Base-by-base conservation (phyloP, 75 land plant genomes). In the Selaginella tamariscina region DNA sequence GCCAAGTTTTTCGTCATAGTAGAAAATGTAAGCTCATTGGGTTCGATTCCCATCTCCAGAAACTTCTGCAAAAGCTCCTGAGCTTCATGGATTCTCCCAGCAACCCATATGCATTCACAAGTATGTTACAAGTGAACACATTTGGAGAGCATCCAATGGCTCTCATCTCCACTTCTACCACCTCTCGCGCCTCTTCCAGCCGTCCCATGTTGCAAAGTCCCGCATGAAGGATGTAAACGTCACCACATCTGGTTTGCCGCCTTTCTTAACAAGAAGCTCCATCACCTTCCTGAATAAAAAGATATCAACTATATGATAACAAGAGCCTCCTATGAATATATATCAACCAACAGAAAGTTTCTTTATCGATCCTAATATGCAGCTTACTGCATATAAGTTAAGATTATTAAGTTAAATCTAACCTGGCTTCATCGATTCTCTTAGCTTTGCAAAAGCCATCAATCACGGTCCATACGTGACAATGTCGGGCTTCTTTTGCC, bases 21-120 rank as follows among this genome's bases (percentile, higher is more conserved):
- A 5, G 49, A 39, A 15, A 39, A 59, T 5, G 62, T 59, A n/a
- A 5, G 27, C 8, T 8, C 2, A n/a, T 59, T n/a, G 21, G 62
- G 62, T 26, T 23, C 18, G 62, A 21, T 8, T 2, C 62, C 62
- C 62, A 8, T 21, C 26, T 59, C 24, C n/a, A 59, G 9, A 21
- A 59, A 23, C 62, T n/a, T 26, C 62, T 59, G 62, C 18, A 59
- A 59, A 23, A 59, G 62, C 26, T 21, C 23, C 5, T n/a, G 62
- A 59, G 62, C 62, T 26, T 59, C 62, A n/a, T 59, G n/a, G 8
- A 59, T 2, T 26, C 26, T 59, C 23, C 26, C 62, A n/a, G 62
- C 62, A 21, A 23, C 8, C 62, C 23, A 27, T 9, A 59, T 8
- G n/a, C 62, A n/a, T 59, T 26, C 8, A 59, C 26, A 59, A 59